Base-by-base conservation (phyloP, 805 yeast species). In the Kuraishia borneana region DNA sequence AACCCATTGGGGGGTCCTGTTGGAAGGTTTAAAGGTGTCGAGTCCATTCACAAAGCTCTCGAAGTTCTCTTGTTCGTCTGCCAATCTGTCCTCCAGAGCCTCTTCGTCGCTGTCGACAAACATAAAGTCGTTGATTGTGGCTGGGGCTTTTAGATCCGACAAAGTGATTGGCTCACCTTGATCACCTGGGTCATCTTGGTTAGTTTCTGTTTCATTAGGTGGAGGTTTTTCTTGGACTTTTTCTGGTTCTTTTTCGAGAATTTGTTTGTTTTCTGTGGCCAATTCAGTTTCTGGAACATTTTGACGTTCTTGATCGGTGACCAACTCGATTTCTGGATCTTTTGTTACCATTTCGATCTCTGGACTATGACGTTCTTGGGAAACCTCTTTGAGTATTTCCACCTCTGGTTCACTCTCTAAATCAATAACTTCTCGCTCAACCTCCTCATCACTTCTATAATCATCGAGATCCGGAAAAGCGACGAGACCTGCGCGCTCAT, bases 81-180 rank as follows among this genome's bases (percentile, higher is more conserved):
- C 63, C 32, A 89, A 54, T 42, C 78, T 80, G 22, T 72, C 65
- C 2, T 69, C 66, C 3, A 85, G 51, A 16, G 73, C 71, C 23
- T 73, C 76, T 37, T 85, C 94, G 38, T 88, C 96, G 13, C 76
- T 78, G 35, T 83, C 87, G 18, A 74, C 75, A 50, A 80, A 80
- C 36, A 73, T 83, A 45, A 78, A 81, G 35, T 76, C 82, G 6
- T 27, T 21, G 40, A 32, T 30, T 9, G 29, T 13, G 27, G 38
- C 17, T 52, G 60, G 20, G 51, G 60, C 7, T 42, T 53, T 25
- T 48, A 5, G 45, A 50, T 12, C 29, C 9, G 29, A 26, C 14
- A 17, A 17, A 26, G 29, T 14, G 29, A n/a, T 17, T 12, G 29
- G 17, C 12, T 25, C 27, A 6, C n/a, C 27, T 6, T 13, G 13